Evolutionary conservation across 371 early-diverging fungal species (phyloP), one percentile per base, ranked within the genome.

Genomic region (Dichotomocladium elegans): DNA sequence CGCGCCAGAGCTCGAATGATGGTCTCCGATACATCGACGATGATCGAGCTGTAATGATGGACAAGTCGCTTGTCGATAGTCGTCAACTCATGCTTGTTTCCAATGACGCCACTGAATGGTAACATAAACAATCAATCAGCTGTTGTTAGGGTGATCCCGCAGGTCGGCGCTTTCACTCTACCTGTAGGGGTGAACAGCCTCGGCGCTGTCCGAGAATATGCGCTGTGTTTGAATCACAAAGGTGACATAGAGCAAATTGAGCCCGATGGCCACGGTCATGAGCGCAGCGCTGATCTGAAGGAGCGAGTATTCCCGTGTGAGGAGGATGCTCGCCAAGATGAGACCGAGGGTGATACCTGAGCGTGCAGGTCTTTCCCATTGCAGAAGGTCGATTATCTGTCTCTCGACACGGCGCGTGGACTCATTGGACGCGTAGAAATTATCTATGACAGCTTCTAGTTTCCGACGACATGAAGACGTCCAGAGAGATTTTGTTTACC

Each of bases 241-340:
- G 10, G 64, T 63, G 12, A 75, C 76, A 60, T 75, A 75, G 28
- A 69, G 40, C 29, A 71, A 58, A 28, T 75, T 75, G 21, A 75
- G 27, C 25, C 60, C 76, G 35, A 61, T 72, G 11, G 68, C 59
- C 1, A 75, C 40, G 3, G 72, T 69, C 31, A 72, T 47, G 14
- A 47, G 30, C 8, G 66, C 63, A 30, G 72, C 52, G 24, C 52
- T 45, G 7, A 75, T 50, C 47, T 75, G 72, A 5, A 75, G 51
- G 21, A 72, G 41, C 19, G 76, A 75, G 37, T 75, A 75, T 41
- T 58, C 63, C 3, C 68, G 61, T 28, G 70, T 58, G 53, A 75
- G 33, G 2, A 69, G 6, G n/a, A 72, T 62, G 4, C 57, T 46
- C 6, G 62, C 63, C 8, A 67, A 53, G 50, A 62, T 48, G 1